Conservation (phyloP, 345 rosid genomes). For the Eucalyptus dawsonii region DNA sequence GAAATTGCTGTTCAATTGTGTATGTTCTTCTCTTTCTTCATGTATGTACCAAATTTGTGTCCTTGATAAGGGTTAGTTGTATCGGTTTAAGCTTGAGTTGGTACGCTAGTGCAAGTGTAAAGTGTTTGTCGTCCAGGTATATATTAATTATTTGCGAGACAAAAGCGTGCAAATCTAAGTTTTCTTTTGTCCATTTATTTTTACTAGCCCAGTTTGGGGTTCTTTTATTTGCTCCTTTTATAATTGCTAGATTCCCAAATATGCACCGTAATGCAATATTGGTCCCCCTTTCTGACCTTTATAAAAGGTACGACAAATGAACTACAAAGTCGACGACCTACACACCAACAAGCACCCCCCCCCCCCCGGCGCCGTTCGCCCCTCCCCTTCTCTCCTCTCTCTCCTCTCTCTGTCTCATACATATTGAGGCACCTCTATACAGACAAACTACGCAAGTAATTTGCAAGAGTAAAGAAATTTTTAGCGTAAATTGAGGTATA, state of each 20-base stretch:
- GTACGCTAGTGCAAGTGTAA: background rate
- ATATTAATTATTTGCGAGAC: background rate
- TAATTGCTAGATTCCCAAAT: background rate
- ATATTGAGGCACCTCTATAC: background rate
- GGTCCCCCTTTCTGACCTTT: background rate
- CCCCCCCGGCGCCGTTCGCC: no score
- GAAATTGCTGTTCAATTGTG: background rate
- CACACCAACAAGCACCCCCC: fast-evolving
- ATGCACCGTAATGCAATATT: background rate
- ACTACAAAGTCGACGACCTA: background rate
- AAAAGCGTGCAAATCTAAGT: background rate
- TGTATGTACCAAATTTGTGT: background rate
- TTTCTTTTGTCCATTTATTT: background rate
- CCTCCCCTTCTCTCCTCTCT: background rate
- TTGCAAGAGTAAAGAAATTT: background rate
- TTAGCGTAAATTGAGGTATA: background rate
- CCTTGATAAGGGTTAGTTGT: background rate
- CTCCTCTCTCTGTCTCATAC: background rate
- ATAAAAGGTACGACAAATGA: background rate
- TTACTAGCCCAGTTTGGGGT: background rate
- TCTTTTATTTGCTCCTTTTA: background rate
- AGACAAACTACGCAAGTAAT: background rate
- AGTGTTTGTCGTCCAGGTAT: background rate
- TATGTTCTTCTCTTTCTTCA: background rate
- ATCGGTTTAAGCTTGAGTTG: background rate